phyloP scores from a whole-genome alignment of 352 stramenopile genomes.

The Phytophthora macrochlamydospora region DNA sequence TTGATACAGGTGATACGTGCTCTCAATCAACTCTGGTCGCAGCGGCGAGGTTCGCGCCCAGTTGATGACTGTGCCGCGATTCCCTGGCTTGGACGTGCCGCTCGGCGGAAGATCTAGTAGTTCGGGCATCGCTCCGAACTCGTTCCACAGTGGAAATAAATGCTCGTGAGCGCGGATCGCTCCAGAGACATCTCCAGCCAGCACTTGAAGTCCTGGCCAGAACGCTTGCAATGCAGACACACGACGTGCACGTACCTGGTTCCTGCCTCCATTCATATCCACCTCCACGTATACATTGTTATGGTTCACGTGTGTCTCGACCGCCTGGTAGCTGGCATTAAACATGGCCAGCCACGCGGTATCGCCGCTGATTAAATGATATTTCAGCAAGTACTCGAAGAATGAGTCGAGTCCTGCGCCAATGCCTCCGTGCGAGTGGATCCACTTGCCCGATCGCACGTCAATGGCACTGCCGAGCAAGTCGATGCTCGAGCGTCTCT shows the following conservation, averaged over 20 bases:
- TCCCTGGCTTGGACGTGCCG: slow-evolving; percentile 30
- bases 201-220: slow-evolving; percentile 95
- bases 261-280: slow-evolving; percentile 81
- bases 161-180: slow-evolving; percentile 92
- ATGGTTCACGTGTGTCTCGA: slow-evolving; percentile 81
- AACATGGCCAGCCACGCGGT: slow-evolving; percentile 93
- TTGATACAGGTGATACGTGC: slow-evolving; percentile 95
- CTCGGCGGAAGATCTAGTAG: slow-evolving; percentile 83
- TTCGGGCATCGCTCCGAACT: slow-evolving; percentile 96
- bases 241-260: slow-evolving; percentile 59
- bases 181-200: slow-evolving; percentile 91
- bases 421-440: slow-evolving; percentile 82
- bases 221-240: slow-evolving; percentile 95
- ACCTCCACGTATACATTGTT: slow-evolving; percentile 84
- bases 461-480: slow-evolving; percentile 96
- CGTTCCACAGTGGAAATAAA: slow-evolving; percentile 95
- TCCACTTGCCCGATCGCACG: slow-evolving; percentile 85
- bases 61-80: slow-evolving; percentile 57
- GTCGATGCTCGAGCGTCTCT: slow-evolving; percentile 80
- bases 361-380: slow-evolving; percentile 95
- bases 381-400: slow-evolving; percentile 99
- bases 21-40: slow-evolving; percentile 97
- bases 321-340: slow-evolving; percentile 76
- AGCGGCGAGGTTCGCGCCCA: slow-evolving; percentile 92
- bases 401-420: slow-evolving; percentile 96